Evolutionary conservation across 805 yeast species (phyloP).

Genomic region (Debaryomyces prosopidis): DNA sequence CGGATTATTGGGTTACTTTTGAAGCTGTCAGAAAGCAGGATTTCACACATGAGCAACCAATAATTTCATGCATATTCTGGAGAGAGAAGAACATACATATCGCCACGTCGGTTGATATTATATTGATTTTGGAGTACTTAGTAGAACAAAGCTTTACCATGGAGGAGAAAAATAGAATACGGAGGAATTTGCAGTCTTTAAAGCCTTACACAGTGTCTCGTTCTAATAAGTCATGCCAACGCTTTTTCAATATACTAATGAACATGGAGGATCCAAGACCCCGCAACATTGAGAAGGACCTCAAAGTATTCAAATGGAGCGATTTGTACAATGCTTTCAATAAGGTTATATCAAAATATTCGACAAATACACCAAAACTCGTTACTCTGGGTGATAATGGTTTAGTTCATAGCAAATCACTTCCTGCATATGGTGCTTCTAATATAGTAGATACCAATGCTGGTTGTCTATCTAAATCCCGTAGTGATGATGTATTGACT

Average conservation of each 20-base stretch:
- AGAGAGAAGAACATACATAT: constrained; percentile 45
- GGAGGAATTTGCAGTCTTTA: constrained; percentile 65
- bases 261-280: constrained; percentile 63
- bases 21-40: constrained; percentile 32
- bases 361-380: constrained; percentile 11
- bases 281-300: constrained; percentile 67
- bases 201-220: constrained; percentile 62
- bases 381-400: not conserved
- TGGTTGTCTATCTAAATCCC: not conserved
- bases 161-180: constrained; percentile 68
- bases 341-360: constrained; percentile 61
- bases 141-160: constrained; percentile 57
- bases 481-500: not conserved
- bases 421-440: not conserved
- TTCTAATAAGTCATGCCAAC: constrained; percentile 29
- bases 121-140: constrained; percentile 55
- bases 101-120: constrained; percentile 67
- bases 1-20: constrained; percentile 35
- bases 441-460: not conserved
- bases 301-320: constrained; percentile 65
- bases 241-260: constrained; percentile 50
- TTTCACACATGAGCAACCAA: constrained; percentile 42
- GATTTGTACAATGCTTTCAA: constrained; percentile 52
- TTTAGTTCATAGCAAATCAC: not conserved
- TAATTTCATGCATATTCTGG: constrained; percentile 64